Conservation (phyloP, 805 yeast genomes). For the Saturnispora zaruensis region DNA sequence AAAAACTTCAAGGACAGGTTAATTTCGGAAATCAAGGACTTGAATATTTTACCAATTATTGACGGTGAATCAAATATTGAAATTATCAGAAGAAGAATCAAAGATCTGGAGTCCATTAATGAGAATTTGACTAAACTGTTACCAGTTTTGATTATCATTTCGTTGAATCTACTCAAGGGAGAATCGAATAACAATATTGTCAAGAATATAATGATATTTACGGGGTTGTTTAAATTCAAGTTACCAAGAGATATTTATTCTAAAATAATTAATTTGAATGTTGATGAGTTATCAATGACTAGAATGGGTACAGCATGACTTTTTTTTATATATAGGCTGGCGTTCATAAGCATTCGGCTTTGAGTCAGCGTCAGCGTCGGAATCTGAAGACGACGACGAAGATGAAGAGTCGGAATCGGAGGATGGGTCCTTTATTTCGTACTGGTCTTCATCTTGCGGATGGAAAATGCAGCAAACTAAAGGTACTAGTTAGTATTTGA, state of each 20-base stretch:
- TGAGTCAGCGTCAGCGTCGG: slow-evolving; percentile 21
- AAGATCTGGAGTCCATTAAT: slow-evolving; percentile 55
- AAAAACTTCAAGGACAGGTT: slow-evolving; percentile 28
- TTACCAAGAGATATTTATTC: slow-evolving; percentile 84
- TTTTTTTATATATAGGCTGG: slow-evolving; percentile 57
- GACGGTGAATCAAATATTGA: slow-evolving; percentile 29
- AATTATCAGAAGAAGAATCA: slow-evolving; percentile 57
- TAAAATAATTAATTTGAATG: slow-evolving; percentile 3
- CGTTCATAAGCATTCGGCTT: slow-evolving; percentile 78
- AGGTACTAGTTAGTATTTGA: slow-evolving; percentile 12
- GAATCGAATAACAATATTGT: slow-evolving; percentile 42
- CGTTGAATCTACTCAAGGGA: slow-evolving; percentile 63
- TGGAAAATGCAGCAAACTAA: slow-evolving; percentile 74
- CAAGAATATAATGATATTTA: slow-evolving; percentile 84
- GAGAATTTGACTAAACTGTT: slow-evolving; percentile 69
- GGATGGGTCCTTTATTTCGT: slow-evolving; percentile 21
- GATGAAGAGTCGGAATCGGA: slow-evolving; percentile 19
- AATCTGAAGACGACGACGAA: slow-evolving; percentile 15
- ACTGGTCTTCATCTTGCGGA: slow-evolving; percentile 54
- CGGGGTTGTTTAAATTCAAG: slow-evolving; percentile 88
- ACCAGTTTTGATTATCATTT: slow-evolving; percentile 67
- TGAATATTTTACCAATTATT: slow-evolving; percentile 60
- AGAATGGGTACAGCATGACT: slow-evolving; percentile 13
- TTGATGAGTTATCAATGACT: not conserved
- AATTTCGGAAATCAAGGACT: slow-evolving; percentile 35